Percentiles rank a stretch among this genome's conserved stretches.
These are phyloP conservation scores for Fusarium pseudonygamai DNA, from an alignment of 2,329 filamentous ascomycete genomes.

Conservation along the genomic window DNA sequence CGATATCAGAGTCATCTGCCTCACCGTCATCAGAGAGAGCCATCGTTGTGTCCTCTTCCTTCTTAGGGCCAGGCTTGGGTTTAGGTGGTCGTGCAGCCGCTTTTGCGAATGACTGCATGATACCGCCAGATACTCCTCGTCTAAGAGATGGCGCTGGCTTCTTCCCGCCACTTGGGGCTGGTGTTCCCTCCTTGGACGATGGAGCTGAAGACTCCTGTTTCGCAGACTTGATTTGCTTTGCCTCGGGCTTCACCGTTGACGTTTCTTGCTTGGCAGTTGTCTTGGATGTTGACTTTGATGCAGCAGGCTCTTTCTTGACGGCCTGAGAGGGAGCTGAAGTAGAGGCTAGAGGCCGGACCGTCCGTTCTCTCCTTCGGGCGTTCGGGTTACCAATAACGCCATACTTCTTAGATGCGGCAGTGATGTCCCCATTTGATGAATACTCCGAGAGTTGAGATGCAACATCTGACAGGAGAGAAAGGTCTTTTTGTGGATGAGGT, in stretches of 20 bases:
- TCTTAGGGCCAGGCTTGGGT: slow-evolving; percentile 58
- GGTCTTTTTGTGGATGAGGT: slow-evolving; percentile 72
- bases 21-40: slow-evolving; percentile 54
- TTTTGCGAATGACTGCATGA: slow-evolving; percentile 85
- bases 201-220: slow-evolving; percentile 45
- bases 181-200: slow-evolving; percentile 39
- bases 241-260: slow-evolving; percentile 3
- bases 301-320: slow-evolving; percentile 22
- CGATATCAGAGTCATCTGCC: slow-evolving; percentile 51
- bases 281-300: slow-evolving; percentile 23
- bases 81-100: slow-evolving; percentile 53
- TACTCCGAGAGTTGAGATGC: slow-evolving; percentile 69
- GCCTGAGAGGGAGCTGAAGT: slow-evolving; percentile 40
- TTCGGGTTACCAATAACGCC: slow-evolving; percentile 80
- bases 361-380: slow-evolving; percentile 63
- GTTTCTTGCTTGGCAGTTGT: slow-evolving; percentile 40
- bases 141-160: slow-evolving; percentile 57
- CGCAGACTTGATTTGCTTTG: slow-evolving; percentile 27
- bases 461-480: slow-evolving; percentile 76
- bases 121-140: slow-evolving; percentile 66
- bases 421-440: slow-evolving; percentile 65
- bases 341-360: slow-evolving; percentile 43
- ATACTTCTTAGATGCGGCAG: slow-evolving; percentile 68
- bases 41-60: slow-evolving; percentile 46
- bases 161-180: slow-evolving; percentile 42